Base-by-base conservation (phyloP, 2,329 filamentous ascomycete species). In the Emericellopsis atlantica region DNA sequence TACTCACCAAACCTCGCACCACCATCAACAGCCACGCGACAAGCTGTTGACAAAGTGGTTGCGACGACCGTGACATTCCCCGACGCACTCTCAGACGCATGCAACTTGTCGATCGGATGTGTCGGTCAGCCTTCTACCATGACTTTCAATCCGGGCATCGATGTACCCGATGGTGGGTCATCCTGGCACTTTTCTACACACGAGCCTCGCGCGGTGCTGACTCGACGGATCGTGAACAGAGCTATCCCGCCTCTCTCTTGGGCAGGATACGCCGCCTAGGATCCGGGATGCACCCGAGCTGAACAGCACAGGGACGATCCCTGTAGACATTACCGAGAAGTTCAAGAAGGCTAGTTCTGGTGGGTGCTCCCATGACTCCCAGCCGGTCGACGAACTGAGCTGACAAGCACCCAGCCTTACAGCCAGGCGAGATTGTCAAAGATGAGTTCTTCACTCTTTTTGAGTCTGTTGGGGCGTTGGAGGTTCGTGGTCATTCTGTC, bases 401-500 rank as follows among this genome's bases (percentile, higher is more conserved):
- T 64, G 40, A 62, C 46, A 18, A 21, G 37, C 34, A 16, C 36
- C 35, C 46, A 94, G 88, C 77, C 46, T 67, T 96, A 43, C 64
- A 74, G 37, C 78, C 84, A 7, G 92, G 92, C 26, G 79, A 93
- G 50, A 73, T 98, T 4, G 73, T 96, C 47, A 95, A 95, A 64
- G 89, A 96, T 86, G 85, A 84, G 36, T 79, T 78, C 56, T 96
- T 98, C 54, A 94, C 88, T 2, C 72, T 98, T 5, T 95, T 95
- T 51, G 92, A 96, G 64, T 83, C 89, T 38, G 92, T 98, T 50
- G 85, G 86, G 46, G 85, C 85, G 50, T 70, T 92, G 18, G 85
- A 92, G 74, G 79, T 74, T 57, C 42, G 62, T 46, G 32, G 8
- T 31, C 29, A 21, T 32, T 16, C 29, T 33, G 9, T 34, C 37